phyloP scores from a whole-genome alignment of 23 red algal genomes.

The Gracilaria domingensis region DNA sequence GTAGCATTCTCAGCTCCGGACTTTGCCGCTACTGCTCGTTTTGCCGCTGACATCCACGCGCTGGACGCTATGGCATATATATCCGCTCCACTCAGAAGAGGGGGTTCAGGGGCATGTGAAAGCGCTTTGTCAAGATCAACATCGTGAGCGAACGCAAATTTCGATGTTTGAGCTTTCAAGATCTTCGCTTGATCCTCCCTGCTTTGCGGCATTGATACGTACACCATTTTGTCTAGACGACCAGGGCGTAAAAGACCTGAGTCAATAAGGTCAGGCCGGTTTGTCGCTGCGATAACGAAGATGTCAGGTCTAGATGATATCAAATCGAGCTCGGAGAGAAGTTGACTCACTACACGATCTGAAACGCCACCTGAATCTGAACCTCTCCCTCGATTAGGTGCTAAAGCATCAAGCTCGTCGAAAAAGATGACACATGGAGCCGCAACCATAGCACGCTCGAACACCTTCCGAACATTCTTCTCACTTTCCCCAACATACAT shows the following conservation, averaged over 20 bases:
- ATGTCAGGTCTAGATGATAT: conserved; percentile 48
- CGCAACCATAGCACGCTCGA: conserved; percentile 69
- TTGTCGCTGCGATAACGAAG: conserved; percentile 92
- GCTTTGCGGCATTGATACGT: conserved; percentile 69
- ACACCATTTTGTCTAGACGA: conserved; percentile 88
- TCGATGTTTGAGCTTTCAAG: conserved; percentile 58
- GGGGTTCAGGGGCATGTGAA: conserved; percentile 42
- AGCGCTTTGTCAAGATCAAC: conserved; percentile 47
- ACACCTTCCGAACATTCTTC: conserved; percentile 82
- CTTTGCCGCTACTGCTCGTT: conserved; percentile 16
- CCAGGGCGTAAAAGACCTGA: conserved; percentile 88
- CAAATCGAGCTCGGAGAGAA: conserved; percentile 79
- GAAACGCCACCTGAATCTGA: conserved; percentile 75
- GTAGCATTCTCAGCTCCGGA: neutral
- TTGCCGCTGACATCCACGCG: conserved; percentile 67
- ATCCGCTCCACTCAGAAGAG: conserved; percentile 65
- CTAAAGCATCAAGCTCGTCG: conserved; percentile 98
- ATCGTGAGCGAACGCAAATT: conserved; percentile 43
- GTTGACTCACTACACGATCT: conserved; percentile 78
- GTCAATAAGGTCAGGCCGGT: conserved; percentile 95
- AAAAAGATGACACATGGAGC: conserved; percentile 92
- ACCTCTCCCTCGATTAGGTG: conserved; percentile 64
- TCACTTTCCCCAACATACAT: conserved; percentile 94
- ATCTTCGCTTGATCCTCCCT: conserved; percentile 49
- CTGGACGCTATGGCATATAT: conserved; percentile 51